phyloP scores from a whole-genome alignment of 1,284 basidiomycete species.

The Trichosporon sp. region DNA sequence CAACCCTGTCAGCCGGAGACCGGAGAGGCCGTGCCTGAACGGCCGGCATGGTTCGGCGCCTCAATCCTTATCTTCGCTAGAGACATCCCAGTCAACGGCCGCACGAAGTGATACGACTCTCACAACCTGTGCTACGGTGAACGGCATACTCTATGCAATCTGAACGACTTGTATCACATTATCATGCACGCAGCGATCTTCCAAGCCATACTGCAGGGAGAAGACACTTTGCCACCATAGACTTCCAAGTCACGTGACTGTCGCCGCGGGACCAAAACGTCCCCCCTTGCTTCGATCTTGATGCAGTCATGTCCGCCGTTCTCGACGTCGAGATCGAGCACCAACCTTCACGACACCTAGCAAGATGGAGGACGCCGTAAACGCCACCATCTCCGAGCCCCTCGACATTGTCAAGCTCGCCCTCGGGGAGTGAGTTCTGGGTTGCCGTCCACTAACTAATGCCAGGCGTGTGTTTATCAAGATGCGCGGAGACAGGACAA shows the following conservation, averaged over 20 bases:
- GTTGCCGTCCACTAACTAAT: slow-evolving; percentile 1
- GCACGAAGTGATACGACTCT: too few species aligned
- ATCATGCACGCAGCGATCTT: background rate
- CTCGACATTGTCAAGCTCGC: slow-evolving; percentile 96
- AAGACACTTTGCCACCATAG: background rate
- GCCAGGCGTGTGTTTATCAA: slow-evolving; percentile 55
- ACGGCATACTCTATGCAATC: too few species aligned
- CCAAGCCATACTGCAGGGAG: too few species aligned
- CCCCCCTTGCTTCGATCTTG: background rate
- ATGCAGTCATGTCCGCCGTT: background rate
- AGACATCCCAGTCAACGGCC: too few species aligned
- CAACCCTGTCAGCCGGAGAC: background rate
- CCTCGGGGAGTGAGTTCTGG: slow-evolving; percentile 87
- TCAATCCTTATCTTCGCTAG: too few species aligned
- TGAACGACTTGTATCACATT: too few species aligned
- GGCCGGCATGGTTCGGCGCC: background rate
- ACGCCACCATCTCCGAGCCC: slow-evolving; percentile 79
- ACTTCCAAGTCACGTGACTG: background rate
- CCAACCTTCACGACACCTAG: background rate
- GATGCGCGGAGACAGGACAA: slow-evolving; percentile 86
- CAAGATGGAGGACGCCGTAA: slow-evolving; percentile 54
- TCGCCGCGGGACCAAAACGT: background rate
- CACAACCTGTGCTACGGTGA: too few species aligned
- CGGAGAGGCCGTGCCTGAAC: background rate
- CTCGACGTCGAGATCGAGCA: background rate